phyloP scores from a whole-genome alignment of 306 rosid species.

The Cercis canadensis region DNA sequence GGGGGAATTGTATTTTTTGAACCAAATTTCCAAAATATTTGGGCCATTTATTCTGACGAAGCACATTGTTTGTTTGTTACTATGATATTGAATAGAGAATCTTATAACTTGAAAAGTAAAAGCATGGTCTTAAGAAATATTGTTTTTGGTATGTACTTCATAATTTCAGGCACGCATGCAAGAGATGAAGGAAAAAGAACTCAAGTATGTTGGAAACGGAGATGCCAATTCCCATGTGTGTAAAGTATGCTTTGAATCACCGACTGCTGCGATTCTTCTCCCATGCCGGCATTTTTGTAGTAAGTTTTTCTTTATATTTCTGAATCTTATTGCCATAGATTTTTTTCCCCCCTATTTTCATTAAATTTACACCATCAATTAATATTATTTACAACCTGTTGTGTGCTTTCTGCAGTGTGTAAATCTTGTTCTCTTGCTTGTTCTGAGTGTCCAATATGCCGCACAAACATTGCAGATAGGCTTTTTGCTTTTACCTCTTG shows the following conservation, averaged over 20 bases:
- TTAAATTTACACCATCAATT: conserved; percentile 13
- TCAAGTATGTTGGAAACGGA: conserved; percentile 74
- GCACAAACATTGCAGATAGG: conserved; percentile 95
- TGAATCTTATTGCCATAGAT: neutral
- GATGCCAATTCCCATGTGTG: conserved; percentile 91
- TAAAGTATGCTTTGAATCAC: conserved; percentile 94
- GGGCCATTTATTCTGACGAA: conserved; percentile 7
- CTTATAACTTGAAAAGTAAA: conserved; percentile 1
- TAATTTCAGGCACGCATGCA: conserved; percentile 89
- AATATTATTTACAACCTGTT: conserved; percentile 29
- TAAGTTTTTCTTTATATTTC: conserved; percentile 49
- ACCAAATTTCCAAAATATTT: conserved; percentile 2
- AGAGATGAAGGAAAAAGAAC: conserved; percentile 96
- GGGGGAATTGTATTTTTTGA: no score
- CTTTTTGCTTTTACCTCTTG: conserved; percentile 91
- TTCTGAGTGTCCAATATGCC: conserved; percentile 95
- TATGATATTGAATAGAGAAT: conserved; percentile 21
- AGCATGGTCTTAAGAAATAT: conserved; percentile 10
- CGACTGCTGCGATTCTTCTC: conserved; percentile 96
- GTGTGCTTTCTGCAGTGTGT: conserved; percentile 62
- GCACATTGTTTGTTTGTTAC: neutral
- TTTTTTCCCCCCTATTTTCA: conserved; percentile 12
- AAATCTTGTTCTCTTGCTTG: conserved; percentile 98
- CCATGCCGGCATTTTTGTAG: conserved; percentile 98
- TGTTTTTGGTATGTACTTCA: conserved; percentile 13